phyloP scores from a whole-genome alignment of 2,329 filamentous ascomycete genomes.

The Colletotrichum higginsianum region DNA sequence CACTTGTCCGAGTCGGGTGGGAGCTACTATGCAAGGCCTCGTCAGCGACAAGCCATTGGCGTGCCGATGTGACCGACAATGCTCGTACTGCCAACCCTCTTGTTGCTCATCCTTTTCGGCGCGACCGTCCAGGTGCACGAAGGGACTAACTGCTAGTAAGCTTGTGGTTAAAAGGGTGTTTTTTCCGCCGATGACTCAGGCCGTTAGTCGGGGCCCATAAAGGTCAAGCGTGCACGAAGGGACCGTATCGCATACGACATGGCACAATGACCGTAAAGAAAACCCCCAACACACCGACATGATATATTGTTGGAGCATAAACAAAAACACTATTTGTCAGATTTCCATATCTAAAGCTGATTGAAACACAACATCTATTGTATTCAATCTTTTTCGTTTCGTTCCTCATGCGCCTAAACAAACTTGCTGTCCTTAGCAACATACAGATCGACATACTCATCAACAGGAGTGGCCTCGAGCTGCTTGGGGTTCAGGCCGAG shows the following conservation, averaged over 20 bases:
- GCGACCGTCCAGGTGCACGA: background rate
- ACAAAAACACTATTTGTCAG: slow-evolving; percentile 3
- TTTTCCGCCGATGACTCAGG: too few relatives aligned
- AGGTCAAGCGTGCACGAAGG: slow-evolving; percentile 3
- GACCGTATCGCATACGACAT: background rate
- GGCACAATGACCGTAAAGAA: background rate
- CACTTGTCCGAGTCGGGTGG: slow-evolving; percentile 33
- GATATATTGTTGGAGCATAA: background rate
- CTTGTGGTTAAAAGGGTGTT: too few relatives aligned
- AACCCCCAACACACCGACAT: background rate
- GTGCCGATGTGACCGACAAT: slow-evolving; percentile 26
- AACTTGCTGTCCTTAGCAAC: slow-evolving; percentile 75
- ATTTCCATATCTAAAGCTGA: slow-evolving; percentile 28
- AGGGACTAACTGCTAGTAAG: too few relatives aligned
- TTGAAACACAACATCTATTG: slow-evolving; percentile 27
- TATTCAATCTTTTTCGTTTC: slow-evolving; percentile 21
- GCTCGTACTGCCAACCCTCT: slow-evolving; percentile 26
- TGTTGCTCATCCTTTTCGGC: background rate
- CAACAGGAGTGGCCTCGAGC: slow-evolving; percentile 86
- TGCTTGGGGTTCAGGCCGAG: slow-evolving; percentile 82
- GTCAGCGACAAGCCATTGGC: slow-evolving; percentile 30
- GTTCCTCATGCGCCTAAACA: slow-evolving; percentile 49
- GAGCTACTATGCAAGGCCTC: slow-evolving; percentile 18
- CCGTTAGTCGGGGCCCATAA: too few relatives aligned
- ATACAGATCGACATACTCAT: slow-evolving; percentile 94